These are phyloP conservation scores for Cercophora sp. DNA, from an alignment of 495 filamentous ascomycete species.

Conservation along the genomic window DNA sequence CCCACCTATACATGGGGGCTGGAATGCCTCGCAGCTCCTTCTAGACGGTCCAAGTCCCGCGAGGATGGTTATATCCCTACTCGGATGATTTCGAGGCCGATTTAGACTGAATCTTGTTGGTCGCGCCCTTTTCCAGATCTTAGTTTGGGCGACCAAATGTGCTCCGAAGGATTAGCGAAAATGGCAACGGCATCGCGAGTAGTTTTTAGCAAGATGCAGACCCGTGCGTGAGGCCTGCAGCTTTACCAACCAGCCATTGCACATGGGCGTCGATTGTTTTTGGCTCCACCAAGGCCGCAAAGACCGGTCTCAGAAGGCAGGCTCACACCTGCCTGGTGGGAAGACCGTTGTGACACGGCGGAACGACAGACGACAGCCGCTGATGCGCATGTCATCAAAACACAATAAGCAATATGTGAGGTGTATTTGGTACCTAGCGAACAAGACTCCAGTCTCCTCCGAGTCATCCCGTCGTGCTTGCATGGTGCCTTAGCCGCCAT, in stretches of 20 bases:
- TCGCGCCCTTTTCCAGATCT: too few relatives aligned
- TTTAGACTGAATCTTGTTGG: not conserved
- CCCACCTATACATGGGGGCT: slow-evolving; percentile 14
- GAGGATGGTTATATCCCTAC: too few relatives aligned
- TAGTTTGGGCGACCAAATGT: too few relatives aligned
- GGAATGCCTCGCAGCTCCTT: not conserved
- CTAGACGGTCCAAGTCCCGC: not conserved
- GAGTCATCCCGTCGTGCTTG: too few relatives aligned
- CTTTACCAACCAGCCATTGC: too few relatives aligned
- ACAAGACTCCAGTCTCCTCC: too few relatives aligned
- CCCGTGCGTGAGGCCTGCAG: not conserved
- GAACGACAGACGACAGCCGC: slow-evolving; percentile 5
- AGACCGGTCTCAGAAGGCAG: too few relatives aligned
- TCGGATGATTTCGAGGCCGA: slow-evolving; percentile 10
- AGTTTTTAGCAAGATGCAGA: too few relatives aligned
- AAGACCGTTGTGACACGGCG: not conserved
- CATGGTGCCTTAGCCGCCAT: not conserved
- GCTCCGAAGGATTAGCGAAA: too few relatives aligned
- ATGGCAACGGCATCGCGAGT: too few relatives aligned
- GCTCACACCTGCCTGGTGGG: too few relatives aligned
- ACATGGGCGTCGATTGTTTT: not conserved
- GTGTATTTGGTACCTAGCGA: too few relatives aligned
- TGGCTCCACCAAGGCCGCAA: not conserved
- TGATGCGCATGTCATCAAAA: slow-evolving; percentile 2
- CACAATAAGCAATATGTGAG: slow-evolving; percentile 1